Evolutionary conservation across 108 stramenopile genomes (phyloP), one percentile per base, ranked within the genome.

Genomic region (Cyclotella atomus): DNA sequence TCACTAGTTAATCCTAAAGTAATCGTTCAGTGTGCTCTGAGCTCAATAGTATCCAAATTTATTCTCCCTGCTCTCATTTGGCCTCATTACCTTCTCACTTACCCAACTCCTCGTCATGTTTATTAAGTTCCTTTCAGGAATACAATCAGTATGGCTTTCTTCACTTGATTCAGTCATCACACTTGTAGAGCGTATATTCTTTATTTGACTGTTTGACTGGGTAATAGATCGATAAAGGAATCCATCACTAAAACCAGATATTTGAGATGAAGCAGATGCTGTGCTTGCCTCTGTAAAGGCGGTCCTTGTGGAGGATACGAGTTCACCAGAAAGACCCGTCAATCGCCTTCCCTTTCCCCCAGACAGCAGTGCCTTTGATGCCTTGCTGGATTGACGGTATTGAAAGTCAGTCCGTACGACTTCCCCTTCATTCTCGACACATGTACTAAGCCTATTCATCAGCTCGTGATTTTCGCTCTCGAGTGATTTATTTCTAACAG

Each of bases 381-480:
- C n/a, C 9, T 19, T 49, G 47, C 9, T n/a, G 47, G 4, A 17
- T n/a, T n/a, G 4, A 49, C 4, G n/a, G n/a, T n/a, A n/a, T 49
- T 49, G 9, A 17, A n/a, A 49, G 47, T 49, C 47, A 4, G n/a
- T 49, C n/a, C 10, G 10, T 17, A 19, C n/a, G n/a, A 4, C 9
- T n/a, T 49, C 47, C n/a, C 47, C 25, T 3, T 17, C 27, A 24
- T 55, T 15, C 5, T 55, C 27, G 2, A 6, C 54, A 55, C 27
- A 25, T 2, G 6, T 2, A 55, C 25, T 55, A 6, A 55, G 25
- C 17, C 23, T 64, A 7, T 20, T 27, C 24, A 3, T 43, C 63
- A 64, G 27, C 2, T 14, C 44, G 21, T 64, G 9, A 27, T 64
- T 64, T 28, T 64, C 63, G 4, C 7, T 64, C 41, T 64, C 41